A percentile compares a stretch with the other conserved stretches of the same genome.
Evolutionary conservation across 2,329 filamentous ascomycete species (phyloP).

Genomic region (Xylaria multiplex): DNA sequence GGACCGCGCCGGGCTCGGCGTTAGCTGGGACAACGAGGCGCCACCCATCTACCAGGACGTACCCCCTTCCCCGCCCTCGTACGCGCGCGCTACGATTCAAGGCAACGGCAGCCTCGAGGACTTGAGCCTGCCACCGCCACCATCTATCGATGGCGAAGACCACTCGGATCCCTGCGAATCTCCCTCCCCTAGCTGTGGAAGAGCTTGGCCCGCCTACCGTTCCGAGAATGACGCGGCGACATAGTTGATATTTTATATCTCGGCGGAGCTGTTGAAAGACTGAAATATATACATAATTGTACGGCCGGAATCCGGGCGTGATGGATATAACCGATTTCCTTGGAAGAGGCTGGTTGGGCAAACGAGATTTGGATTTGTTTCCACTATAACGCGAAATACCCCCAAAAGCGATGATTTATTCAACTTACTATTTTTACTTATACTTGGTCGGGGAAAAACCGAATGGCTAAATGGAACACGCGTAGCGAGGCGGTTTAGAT

Average conservation of each 20-base stretch:
- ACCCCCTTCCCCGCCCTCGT: conserved; percentile 78
- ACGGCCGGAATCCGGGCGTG: background rate
- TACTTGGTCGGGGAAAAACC: background rate
- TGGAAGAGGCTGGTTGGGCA: background rate
- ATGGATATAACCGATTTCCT: conserved; percentile 1
- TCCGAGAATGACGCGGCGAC: background rate
- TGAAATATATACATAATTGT: background rate
- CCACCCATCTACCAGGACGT: conserved; percentile 95
- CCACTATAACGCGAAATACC: conserved; percentile 28
- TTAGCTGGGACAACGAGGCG: conserved; percentile 96
- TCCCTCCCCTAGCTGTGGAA: background rate
- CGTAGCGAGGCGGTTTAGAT: background rate
- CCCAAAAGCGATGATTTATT: conserved; percentile 29
- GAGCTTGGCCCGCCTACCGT: background rate
- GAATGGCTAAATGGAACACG: background rate
- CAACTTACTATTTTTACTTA: background rate
- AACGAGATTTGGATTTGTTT: conserved; percentile 3
- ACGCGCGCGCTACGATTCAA: conserved; percentile 22
- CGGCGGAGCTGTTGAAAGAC: background rate
- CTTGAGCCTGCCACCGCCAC: conserved; percentile 16
- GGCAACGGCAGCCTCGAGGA: conserved; percentile 31
- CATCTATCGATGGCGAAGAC: conserved; percentile 3
- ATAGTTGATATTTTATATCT: background rate
- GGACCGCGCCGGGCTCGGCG: conserved; percentile 84
- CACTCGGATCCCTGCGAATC: conserved; percentile 20